A percentile compares a stretch with the other conserved stretches of the same genome.
Conservation (phyloP, 345 rosid genomes). For the Noccaea bulbosa region DNA sequence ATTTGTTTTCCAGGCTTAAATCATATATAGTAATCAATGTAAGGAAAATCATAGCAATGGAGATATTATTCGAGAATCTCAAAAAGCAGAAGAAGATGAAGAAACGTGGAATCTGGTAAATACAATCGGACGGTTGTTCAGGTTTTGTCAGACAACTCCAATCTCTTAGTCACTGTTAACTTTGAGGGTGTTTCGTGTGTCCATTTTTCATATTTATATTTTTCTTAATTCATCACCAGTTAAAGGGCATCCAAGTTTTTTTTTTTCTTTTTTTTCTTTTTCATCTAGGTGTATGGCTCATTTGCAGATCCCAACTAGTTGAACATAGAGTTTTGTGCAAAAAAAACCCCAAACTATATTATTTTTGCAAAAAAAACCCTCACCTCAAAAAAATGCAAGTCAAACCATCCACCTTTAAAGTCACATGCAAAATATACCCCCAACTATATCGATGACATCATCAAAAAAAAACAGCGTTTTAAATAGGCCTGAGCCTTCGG, state of each 20-base stretch:
- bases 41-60: constrained; percentile 22
- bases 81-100: constrained; percentile 28
- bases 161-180: constrained; percentile 27
- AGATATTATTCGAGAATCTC: constrained; percentile 36
- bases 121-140: constrained; percentile 36
- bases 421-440: no score
- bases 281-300: neutral
- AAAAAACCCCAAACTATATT: no score
- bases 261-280: constrained; percentile 33
- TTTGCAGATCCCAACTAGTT: no score
- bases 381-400: no score
- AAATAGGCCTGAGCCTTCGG: no score
- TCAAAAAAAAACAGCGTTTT: no score
- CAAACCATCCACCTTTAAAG: no score
- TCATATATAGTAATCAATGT: neutral
- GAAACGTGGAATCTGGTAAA: constrained; percentile 26
- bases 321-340: no score
- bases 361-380: no score
- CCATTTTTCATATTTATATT: neutral
- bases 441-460: no score
- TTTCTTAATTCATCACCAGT: constrained; percentile 9
- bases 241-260: constrained; percentile 37
- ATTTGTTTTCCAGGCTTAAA: constrained; percentile 16
- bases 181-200: constrained; percentile 32
- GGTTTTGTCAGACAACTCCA: constrained; percentile 18